These are phyloP conservation scores for Mallotus japonicus DNA, from an alignment of 441 rosid genomes.

Conservation along the genomic window DNA sequence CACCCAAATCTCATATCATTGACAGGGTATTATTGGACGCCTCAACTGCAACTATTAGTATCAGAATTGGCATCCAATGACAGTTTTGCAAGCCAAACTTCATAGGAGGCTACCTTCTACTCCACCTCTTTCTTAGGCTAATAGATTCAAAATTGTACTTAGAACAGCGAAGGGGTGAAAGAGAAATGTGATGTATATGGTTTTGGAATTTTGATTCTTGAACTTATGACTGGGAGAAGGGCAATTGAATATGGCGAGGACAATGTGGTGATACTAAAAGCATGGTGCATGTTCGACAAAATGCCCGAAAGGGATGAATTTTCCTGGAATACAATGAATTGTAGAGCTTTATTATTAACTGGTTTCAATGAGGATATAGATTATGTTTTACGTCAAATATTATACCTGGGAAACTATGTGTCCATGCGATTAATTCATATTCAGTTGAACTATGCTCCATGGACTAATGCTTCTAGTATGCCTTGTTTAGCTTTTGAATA, in stretches of 20 bases:
- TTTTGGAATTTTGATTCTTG: constrained; percentile 72
- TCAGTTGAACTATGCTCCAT: background rate
- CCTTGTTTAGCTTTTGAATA: background rate
- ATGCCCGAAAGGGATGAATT: too few relatives aligned
- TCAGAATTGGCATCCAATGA: constrained; percentile 68
- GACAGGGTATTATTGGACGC: constrained; percentile 82
- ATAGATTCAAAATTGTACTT: constrained; percentile 64
- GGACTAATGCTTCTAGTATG: background rate
- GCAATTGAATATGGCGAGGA: constrained; percentile 86
- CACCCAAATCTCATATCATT: constrained; percentile 63
- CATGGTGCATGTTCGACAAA: too few relatives aligned
- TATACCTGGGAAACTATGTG: background rate
- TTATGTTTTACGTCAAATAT: background rate
- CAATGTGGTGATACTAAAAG: constrained; percentile 61
- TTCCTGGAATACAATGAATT: too few relatives aligned
- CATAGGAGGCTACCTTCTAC: constrained; percentile 52
- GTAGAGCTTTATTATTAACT: too few relatives aligned
- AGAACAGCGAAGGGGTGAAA: constrained; percentile 79
- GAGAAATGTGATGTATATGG: constrained; percentile 92
- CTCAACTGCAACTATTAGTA: constrained; percentile 62
- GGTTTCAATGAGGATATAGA: background rate
- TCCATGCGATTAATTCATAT: too few relatives aligned
- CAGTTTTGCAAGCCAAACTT: constrained; percentile 66
- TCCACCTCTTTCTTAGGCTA: constrained; percentile 64
- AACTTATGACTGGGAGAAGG: constrained; percentile 74